Base-by-base conservation (phyloP, 225 moss, liverwort and hornwort species). In the Physcomitrellopsis africana region DNA sequence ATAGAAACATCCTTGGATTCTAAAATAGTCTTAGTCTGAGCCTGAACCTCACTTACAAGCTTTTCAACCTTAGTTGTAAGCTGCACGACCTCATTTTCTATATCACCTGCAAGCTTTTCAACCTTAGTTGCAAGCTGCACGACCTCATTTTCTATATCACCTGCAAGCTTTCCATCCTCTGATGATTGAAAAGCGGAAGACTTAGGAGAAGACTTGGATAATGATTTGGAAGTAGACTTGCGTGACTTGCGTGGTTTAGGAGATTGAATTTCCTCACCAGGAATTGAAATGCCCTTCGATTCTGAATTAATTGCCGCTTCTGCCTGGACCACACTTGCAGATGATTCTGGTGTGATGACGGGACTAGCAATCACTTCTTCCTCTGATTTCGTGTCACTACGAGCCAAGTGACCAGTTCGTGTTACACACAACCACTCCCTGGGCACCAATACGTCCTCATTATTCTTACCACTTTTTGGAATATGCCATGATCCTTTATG, bases 371-470 rank as follows among this genome's bases (percentile, higher is more conserved):
- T 55, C 74, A 78, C 44, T 58, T 69, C 80, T 51, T 52, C 58
- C 18, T 83, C 70, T 41, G 73, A 60, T 66, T 73, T 57, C 54
- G 67, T 23, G 12, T 67, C 24, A 62, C 48, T 62, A 51, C 53
- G 46, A 58, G 68, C 83, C 76, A 57, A 49, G 29, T 72, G 76
- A 43, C 86, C 85, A 55, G 81, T 72, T 77, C 94, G 87, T 37
- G 90, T 94, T 22, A 97, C 76, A 76, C 94, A 97, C 42, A 97
- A 80, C 96, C 96, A 97, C 74, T 97, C 86, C 47, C 88, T 81
- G 1, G 87, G 91, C 20, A 64, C 63, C 47, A 84, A 82, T 32
- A 87, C 74, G 56, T 91, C 92, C 72, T 91, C 84, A 16, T 85
- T 87, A 17, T 42, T 37, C 32, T 37, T 61, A 29, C 84, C 84